Evolutionary conservation across 148 eudicot species (phyloP).

Genomic region (Cornus suecica): DNA sequence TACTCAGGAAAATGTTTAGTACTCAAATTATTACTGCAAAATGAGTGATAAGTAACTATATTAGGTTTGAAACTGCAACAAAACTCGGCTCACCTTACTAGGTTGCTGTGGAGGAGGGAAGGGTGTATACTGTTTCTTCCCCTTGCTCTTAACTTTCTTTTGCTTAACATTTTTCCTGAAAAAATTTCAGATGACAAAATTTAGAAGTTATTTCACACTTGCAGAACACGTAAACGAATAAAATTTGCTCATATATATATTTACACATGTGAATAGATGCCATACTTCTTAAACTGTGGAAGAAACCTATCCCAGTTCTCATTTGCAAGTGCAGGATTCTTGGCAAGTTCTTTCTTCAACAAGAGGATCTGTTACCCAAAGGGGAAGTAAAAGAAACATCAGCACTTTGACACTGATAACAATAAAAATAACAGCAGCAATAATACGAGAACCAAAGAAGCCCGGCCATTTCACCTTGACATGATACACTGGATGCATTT

Average conservation of each 20-base stretch:
- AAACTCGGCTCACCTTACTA: slow-evolving; percentile 61
- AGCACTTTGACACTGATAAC: slow-evolving; percentile 1
- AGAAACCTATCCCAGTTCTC: slow-evolving; percentile 98
- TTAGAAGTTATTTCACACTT: neutral
- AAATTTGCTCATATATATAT: neutral
- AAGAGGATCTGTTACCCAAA: slow-evolving; percentile 57
- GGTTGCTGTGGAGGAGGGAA: slow-evolving; percentile 96
- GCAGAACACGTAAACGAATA: neutral
- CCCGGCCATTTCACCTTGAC: slow-evolving; percentile 48
- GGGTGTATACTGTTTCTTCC: slow-evolving; percentile 88
- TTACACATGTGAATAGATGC: neutral
- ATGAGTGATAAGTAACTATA: neutral
- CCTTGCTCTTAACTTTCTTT: slow-evolving; percentile 78
- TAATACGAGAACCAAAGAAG: neutral
- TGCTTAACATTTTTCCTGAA: slow-evolving; percentile 93
- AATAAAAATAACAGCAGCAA: neutral
- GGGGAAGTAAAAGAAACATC: neutral
- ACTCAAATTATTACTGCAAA: neutral
- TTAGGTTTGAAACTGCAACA: neutral
- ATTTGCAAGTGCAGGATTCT: slow-evolving; percentile 79
- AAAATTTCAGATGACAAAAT: neutral
- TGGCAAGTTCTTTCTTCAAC: slow-evolving; percentile 84
- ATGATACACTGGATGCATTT: slow-evolving; percentile 81
- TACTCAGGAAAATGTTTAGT: neutral
- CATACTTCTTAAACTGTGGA: slow-evolving; percentile 86